Evolutionary conservation across 2,329 filamentous ascomycete genomes (phyloP).

Genomic region (Tricladium varicosporioides): DNA sequence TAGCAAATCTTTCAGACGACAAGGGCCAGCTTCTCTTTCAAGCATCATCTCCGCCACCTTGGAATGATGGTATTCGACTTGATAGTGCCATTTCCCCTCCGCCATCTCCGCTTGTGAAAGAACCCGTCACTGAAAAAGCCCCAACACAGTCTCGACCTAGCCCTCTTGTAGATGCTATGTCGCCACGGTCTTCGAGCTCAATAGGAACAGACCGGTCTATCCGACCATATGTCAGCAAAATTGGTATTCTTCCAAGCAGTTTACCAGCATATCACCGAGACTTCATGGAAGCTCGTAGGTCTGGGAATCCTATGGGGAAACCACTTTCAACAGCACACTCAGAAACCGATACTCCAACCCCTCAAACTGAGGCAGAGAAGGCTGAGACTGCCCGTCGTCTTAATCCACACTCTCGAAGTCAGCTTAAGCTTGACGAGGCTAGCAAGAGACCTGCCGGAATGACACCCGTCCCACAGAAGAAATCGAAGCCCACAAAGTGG

Average conservation of each 20-base stretch:
- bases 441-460: slow-evolving; percentile 59
- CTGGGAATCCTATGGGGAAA: slow-evolving; percentile 46
- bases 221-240: slow-evolving; percentile 63
- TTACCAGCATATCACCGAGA: slow-evolving; percentile 88
- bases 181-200: slow-evolving; percentile 33
- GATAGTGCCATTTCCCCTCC: slow-evolving; percentile 24
- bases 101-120: slow-evolving; percentile 20
- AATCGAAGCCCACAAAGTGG: slow-evolving; percentile 83
- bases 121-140: slow-evolving; percentile 6
- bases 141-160: slow-evolving; percentile 20
- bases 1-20: slow-evolving; percentile 34
- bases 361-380: slow-evolving; percentile 68
- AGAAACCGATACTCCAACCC: slow-evolving; percentile 34
- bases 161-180: slow-evolving; percentile 29
- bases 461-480: slow-evolving; percentile 66
- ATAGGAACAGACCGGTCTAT: slow-evolving; percentile 31
- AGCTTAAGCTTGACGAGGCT: slow-evolving; percentile 65
- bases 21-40: slow-evolving; percentile 45
- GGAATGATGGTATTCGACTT: slow-evolving; percentile 37
- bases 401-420: slow-evolving; percentile 78
- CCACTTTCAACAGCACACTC: slow-evolving; percentile 39
- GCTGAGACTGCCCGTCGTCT: slow-evolving; percentile 77
- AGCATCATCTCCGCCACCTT: slow-evolving; percentile 54
- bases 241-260: slow-evolving; percentile 88
- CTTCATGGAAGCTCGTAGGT: slow-evolving; percentile 73